phyloP scores from a whole-genome alignment of 75 land plant genomes.

The Pinus albicaulis region DNA sequence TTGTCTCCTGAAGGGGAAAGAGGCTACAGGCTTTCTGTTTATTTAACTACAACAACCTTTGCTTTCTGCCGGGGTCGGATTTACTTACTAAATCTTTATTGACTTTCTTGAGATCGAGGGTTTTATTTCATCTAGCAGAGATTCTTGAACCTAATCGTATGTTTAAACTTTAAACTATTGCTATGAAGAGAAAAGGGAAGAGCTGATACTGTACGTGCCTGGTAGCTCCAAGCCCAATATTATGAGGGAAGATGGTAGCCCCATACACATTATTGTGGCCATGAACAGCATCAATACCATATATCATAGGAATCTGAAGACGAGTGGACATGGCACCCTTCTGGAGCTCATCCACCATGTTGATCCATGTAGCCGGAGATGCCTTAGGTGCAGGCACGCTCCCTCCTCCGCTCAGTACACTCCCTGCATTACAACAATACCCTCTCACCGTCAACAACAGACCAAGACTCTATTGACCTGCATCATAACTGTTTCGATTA shows the following conservation, averaged over 20 bases:
- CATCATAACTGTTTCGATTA: no score
- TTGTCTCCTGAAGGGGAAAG: no score
- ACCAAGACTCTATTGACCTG: no score
- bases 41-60: no score
- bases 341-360: constrained; percentile 69
- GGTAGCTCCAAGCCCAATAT: constrained; percentile 46
- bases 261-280: constrained; percentile 57
- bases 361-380: constrained; percentile 41
- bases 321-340: constrained; percentile 49
- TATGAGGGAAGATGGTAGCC: constrained; percentile 70
- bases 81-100: constrained; percentile 9
- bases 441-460: constrained; percentile 3
- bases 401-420: constrained; percentile 61
- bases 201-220: constrained; percentile 8
- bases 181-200: no score
- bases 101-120: neutral
- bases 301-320: constrained; percentile 69
- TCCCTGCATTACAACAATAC: constrained; percentile 25
- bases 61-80: no score
- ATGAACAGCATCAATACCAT: constrained; percentile 66
- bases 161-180: no score
- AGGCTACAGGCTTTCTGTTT: no score
- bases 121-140: neutral
- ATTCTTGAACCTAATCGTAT: no score
- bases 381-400: constrained; percentile 54